A percentile compares a stretch with the other conserved stretches of the same genome.
Evolutionary conservation across 2,329 filamentous ascomycete species (phyloP).

Genomic region (Fusarium tanahbumbuense): DNA sequence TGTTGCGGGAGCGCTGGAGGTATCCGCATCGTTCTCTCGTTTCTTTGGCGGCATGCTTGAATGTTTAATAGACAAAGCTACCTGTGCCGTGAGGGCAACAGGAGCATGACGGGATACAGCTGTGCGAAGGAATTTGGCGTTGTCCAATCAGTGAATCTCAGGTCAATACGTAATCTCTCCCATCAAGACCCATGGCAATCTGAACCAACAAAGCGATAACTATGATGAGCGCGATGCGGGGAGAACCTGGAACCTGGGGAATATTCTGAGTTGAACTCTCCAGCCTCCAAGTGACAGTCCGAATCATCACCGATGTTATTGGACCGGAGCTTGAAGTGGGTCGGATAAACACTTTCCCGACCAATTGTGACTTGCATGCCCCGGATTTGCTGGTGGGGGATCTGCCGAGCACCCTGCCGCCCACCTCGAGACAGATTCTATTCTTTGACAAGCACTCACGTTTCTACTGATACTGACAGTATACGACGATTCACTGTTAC

Average conservation of each 20-base stretch:
- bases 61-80: constrained; percentile 34
- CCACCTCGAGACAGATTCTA: constrained; percentile 21
- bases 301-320: constrained; percentile 35
- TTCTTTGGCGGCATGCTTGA: constrained; percentile 56
- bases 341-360: constrained; percentile 44
- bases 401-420: constrained; percentile 20
- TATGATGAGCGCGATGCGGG: constrained; percentile 39
- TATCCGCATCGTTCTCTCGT: constrained; percentile 48
- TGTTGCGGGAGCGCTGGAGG: constrained; percentile 40
- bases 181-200: constrained; percentile 26
- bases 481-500: neutral
- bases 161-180: constrained; percentile 25
- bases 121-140: constrained; percentile 23
- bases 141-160: constrained; percentile 39
- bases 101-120: constrained; percentile 38
- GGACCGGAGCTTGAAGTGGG: constrained; percentile 10
- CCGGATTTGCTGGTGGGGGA: constrained; percentile 36
- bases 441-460: constrained; percentile 7
- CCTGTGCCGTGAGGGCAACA: constrained; percentile 39
- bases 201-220: constrained; percentile 12
- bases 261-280: constrained; percentile 37
- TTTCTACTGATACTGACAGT: neutral
- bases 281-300: constrained; percentile 24
- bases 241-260: constrained; percentile 45
- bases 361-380: constrained; percentile 28